phyloP scores from a whole-genome alignment of 192 early-diverging fungal species.

The Podila minutissima region DNA sequence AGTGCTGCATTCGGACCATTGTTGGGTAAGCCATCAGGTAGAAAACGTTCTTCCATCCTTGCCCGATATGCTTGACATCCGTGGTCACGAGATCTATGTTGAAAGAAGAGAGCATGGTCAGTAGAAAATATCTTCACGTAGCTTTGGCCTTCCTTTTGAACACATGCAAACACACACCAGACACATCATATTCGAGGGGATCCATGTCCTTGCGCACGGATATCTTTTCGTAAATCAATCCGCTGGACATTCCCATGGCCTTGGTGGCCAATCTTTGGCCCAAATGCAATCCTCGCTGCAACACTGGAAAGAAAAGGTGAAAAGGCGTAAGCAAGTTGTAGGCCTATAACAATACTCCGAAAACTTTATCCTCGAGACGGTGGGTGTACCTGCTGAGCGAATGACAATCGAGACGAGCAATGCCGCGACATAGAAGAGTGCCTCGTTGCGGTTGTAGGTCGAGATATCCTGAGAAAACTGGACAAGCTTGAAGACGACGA shows the following conservation, averaged over 20 bases:
- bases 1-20: neutral
- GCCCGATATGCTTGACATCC: constrained; percentile 43
- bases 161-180: constrained; percentile 13
- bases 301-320: neutral
- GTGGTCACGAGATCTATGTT: constrained; percentile 26
- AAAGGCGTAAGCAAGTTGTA: neutral
- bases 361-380: neutral
- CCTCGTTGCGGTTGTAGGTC: constrained; percentile 46
- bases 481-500: constrained; percentile 40
- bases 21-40: constrained; percentile 36
- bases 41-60: constrained; percentile 39
- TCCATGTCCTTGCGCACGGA: constrained; percentile 49
- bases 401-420: constrained; percentile 28
- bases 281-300: constrained; percentile 45
- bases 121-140: no score
- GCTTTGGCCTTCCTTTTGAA: no score
- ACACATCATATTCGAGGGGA: constrained; percentile 39
- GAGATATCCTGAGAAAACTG: constrained; percentile 35
- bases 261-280: constrained; percentile 35
- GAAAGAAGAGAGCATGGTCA: no score
- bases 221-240: constrained; percentile 47
- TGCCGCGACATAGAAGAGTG: constrained; percentile 31
- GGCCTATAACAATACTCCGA: neutral
- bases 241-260: constrained; percentile 43
- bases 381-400: constrained; percentile 25